Conservation (phyloP, 768 basidiomycete species). For the Scleroderma citrinum region DNA sequence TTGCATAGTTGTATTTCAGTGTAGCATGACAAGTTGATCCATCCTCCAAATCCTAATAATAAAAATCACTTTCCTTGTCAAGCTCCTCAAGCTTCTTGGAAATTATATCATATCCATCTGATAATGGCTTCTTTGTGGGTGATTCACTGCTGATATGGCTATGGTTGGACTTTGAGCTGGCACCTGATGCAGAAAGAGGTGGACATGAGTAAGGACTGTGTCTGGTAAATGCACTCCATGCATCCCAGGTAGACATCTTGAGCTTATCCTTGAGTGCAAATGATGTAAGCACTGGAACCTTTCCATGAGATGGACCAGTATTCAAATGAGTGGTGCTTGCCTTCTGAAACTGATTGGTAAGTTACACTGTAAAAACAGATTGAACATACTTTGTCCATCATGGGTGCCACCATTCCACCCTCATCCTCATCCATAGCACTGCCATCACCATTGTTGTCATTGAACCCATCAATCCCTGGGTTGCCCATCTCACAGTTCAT, state of each 20-base stretch:
- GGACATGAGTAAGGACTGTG: slow-evolving; percentile 1
- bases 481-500: not conserved
- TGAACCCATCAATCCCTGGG: not conserved
- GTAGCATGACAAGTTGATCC: not conserved
- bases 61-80: slow-evolving; percentile 1
- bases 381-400: not conserved
- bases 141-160: not conserved
- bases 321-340: not conserved
- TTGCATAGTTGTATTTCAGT: not conserved
- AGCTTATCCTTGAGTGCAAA: not conserved
- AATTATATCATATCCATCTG: not conserved
- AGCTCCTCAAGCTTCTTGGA: slow-evolving; percentile 1
- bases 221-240: not conserved
- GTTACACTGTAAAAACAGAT: not conserved
- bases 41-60: not conserved
- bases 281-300: not conserved
- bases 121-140: not conserved
- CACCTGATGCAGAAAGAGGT: not conserved
- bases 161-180: not conserved
- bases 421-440: not conserved
- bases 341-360: not conserved
- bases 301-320: not conserved
- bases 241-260: not conserved
- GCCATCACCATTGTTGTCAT: not conserved
- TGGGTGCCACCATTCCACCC: not conserved